Evolutionary conservation across 2,329 filamentous ascomycete species (phyloP).

Genomic region (Huntiella omanensis): DNA sequence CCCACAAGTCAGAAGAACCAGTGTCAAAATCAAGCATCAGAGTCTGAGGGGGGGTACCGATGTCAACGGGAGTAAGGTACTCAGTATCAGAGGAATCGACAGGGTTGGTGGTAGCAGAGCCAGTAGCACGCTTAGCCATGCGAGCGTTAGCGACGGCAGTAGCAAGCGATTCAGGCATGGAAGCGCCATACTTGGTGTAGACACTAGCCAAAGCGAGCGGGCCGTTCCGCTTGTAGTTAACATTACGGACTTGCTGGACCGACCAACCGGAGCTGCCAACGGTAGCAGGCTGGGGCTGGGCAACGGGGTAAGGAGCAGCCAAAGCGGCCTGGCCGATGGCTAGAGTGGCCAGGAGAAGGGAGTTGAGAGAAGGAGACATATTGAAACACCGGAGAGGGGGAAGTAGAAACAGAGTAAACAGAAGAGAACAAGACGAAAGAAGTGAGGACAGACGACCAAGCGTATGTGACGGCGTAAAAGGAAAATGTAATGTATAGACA

Average conservation of each 20-base stretch:
- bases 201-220: constrained; percentile 19
- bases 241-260: constrained; percentile 21
- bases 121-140: constrained; percentile 15
- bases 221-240: constrained; percentile 19
- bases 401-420: neutral
- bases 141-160: constrained; percentile 12
- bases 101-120: constrained; percentile 17
- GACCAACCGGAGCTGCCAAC: constrained; percentile 13
- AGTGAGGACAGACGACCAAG: neutral
- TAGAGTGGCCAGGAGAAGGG: constrained; percentile 13
- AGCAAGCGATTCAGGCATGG: constrained; percentile 18
- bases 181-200: constrained; percentile 21
- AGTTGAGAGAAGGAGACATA: constrained; percentile 10
- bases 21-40: constrained; percentile 28
- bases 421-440: neutral
- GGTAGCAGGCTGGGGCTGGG: neutral
- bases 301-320: constrained; percentile 7
- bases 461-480: neutral
- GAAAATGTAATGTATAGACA: constrained; percentile 14
- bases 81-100: constrained; percentile 17
- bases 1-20: constrained; percentile 29
- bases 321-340: constrained; percentile 14
- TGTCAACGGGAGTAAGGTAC: constrained; percentile 22
- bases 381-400: neutral
- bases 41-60: constrained; percentile 25